Base-by-base conservation (phyloP, 768 basidiomycete genomes). In the Rhodotorula toruloides region DNA sequence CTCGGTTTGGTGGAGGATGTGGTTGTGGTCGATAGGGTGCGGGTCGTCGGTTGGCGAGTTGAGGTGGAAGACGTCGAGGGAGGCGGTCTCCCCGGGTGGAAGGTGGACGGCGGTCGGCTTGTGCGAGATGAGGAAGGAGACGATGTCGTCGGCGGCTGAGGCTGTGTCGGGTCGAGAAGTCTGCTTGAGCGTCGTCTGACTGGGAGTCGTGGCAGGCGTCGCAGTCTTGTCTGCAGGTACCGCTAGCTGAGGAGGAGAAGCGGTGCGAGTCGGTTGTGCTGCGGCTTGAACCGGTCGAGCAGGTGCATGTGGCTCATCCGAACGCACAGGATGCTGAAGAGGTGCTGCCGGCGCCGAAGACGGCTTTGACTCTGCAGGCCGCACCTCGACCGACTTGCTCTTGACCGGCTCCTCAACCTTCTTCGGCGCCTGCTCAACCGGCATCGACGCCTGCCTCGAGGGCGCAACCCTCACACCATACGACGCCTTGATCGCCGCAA, bases 1-100 rank as follows among this genome's bases (percentile, higher is more conserved):
- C 36, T 70, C 69, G 46, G 53, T 12, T 2, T 22, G 11, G 44
- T 39, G 54, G 27, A 70, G 47, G 16, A 64, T 40, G 54, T 53
- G 57, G 57, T 61, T 65, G 61, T 65, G 64, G 25, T 70, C 61
- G 54, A 65, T 70, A 22, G 65, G 59, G 42, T 66, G 37, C 42
- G 58, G 44, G 37, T 58, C 25, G 29, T 57, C 67, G 14, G 68
- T 43, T 10, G 59, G 49, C 27, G 66, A 62, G 56, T 67, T 70
- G 42, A 70, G 57, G 64, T 59, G 56, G 58, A 66, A 66, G 42
- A 70, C 47, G 34, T 63, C 61, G 53, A 65, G 64, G 17, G 34
- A 44, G 53, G 57, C 36, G 22, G 59, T 42, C 36, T 68, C 52
- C 47, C 61, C 61, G 4, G 46, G 31, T 11, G 57, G n/a, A 58